Conservation (phyloP, 2,329 filamentous ascomycete species). For the Pseudocercospora fijiensis region DNA sequence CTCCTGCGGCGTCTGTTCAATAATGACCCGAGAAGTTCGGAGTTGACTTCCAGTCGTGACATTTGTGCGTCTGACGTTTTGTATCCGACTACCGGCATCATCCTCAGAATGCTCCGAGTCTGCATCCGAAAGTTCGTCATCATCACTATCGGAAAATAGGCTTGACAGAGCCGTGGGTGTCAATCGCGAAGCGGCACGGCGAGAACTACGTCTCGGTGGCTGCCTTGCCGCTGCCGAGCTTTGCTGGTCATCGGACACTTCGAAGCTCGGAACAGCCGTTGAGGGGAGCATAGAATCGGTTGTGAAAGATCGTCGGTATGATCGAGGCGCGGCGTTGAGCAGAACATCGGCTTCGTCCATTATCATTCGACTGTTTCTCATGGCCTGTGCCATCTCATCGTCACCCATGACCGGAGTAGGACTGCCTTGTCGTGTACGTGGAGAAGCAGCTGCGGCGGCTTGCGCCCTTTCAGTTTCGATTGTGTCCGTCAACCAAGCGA, state of each 20-base stretch:
- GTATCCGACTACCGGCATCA: not conserved
- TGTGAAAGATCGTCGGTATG: not conserved
- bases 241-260: not conserved
- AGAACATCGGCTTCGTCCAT: not conserved
- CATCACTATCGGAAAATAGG: not conserved
- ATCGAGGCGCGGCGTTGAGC: not conserved
- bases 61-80: not conserved
- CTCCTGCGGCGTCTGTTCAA: not conserved
- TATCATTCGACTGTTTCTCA: not conserved
- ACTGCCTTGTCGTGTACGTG: conserved; percentile 5
- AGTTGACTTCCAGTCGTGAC: conserved; percentile 6
- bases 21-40: not conserved
- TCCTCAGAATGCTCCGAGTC: not conserved
- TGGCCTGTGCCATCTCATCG: conserved; percentile 16
- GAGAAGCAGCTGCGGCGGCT: conserved; percentile 2
- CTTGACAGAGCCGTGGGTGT: not conserved
- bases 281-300: not conserved
- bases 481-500: conserved; percentile 12
- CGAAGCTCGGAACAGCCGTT: conserved; percentile 3
- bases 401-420: conserved; percentile 14
- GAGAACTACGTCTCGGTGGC: not conserved
- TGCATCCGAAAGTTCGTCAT: not conserved
- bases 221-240: not conserved
- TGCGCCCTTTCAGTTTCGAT: conserved; percentile 13
- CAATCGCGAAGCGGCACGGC: not conserved